A percentile compares a stretch with the other conserved stretches of the same genome.
Evolutionary conservation across 1,139 yeast species (phyloP).

Genomic region (Suhomyces panamericanus): DNA sequence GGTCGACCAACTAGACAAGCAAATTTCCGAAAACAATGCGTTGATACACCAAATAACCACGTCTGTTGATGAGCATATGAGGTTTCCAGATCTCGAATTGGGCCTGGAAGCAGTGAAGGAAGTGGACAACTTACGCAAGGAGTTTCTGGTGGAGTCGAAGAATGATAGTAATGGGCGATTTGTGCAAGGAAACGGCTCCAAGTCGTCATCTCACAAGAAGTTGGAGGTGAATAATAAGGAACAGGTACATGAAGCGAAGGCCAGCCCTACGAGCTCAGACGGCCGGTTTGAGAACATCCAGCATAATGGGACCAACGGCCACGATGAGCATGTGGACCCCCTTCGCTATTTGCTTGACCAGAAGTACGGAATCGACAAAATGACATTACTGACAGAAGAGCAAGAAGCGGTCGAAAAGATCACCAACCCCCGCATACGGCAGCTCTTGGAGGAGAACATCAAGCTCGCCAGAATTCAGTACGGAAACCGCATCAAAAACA

Average conservation of each 20-base stretch:
- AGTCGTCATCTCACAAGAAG: background rate
- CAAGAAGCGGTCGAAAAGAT: background rate
- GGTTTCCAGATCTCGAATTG: slow-evolving; percentile 21
- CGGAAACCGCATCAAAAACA: slow-evolving; percentile 23
- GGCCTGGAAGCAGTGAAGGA: slow-evolving; percentile 5
- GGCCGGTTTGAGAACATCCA: too few species aligned
- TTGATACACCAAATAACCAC: slow-evolving; percentile 25
- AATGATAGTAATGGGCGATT: too few species aligned
- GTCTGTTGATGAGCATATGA: slow-evolving; percentile 26
- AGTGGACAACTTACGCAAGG: background rate
- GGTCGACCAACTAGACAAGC: slow-evolving; percentile 23
- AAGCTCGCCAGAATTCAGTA: slow-evolving; percentile 24
- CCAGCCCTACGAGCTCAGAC: too few species aligned
- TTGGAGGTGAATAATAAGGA: background rate
- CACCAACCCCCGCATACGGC: slow-evolving; percentile 4
- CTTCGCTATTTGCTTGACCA: slow-evolving; percentile 18
- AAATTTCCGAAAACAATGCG: slow-evolving; percentile 28
- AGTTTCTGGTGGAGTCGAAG: background rate
- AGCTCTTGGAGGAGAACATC: slow-evolving; percentile 27
- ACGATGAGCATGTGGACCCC: slow-evolving; percentile 11
- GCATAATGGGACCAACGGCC: background rate
- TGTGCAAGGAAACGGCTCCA: background rate
- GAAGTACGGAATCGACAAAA: slow-evolving; percentile 18
- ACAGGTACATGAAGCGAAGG: background rate
- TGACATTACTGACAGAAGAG: slow-evolving; percentile 6